Evolutionary conservation across 2,329 filamentous ascomycete genomes (phyloP).

Genomic region (Leptosphaerulina australis): DNA sequence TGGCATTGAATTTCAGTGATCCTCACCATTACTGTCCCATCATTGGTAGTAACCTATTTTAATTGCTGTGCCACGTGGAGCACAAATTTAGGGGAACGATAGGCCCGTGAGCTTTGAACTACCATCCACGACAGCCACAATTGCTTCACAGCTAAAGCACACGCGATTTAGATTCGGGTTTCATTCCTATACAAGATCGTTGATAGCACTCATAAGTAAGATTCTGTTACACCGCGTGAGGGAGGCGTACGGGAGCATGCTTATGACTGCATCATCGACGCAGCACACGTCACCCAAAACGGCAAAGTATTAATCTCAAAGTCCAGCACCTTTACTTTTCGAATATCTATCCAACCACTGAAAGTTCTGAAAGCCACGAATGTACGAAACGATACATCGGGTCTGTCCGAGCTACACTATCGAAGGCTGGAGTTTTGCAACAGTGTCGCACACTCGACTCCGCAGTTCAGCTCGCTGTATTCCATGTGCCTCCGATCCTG

Average conservation of each 20-base stretch:
- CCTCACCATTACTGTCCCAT: neutral
- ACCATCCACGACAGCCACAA: constrained; percentile 8
- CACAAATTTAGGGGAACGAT: constrained; percentile 1
- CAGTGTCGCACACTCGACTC: constrained; percentile 5
- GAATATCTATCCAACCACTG: constrained; percentile 21
- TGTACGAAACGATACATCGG: neutral
- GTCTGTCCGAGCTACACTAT: neutral
- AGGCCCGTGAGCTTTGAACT: constrained; percentile 10
- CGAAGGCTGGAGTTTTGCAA: constrained; percentile 6
- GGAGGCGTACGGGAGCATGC: constrained; percentile 4
- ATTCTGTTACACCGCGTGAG: constrained; percentile 10
- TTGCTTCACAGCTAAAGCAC: constrained; percentile 3
- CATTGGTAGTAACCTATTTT: neutral
- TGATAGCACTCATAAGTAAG: constrained; percentile 8
- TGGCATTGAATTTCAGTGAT: neutral
- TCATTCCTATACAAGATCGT: neutral
- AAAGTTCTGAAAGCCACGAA: constrained; percentile 10
- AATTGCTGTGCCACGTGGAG: neutral
- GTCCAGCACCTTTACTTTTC: constrained; percentile 19
- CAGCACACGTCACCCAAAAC: constrained; percentile 4
- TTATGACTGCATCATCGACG: constrained; percentile 10
- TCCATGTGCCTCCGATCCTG: constrained; percentile 13
- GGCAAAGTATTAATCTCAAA: constrained; percentile 18
- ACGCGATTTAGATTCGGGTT: neutral
- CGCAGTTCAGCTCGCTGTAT: constrained; percentile 14